A percentile compares a stretch with the other conserved stretches of the same genome.
Conservation (phyloP, 1,284 basidiomycete species). For the Microbotryum scabiosae region DNA sequence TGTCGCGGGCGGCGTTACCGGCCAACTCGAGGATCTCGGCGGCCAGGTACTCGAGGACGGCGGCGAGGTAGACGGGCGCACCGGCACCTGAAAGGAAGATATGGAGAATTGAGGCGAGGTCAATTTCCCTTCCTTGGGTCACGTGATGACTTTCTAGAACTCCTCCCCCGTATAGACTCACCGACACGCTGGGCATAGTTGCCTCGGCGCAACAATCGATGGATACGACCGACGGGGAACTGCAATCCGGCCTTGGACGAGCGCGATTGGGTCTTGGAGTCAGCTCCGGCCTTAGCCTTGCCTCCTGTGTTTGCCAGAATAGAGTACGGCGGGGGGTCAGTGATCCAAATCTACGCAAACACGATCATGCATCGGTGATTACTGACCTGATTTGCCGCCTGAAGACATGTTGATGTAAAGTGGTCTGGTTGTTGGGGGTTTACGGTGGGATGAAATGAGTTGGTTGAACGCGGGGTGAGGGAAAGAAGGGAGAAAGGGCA, state of each 20-base stretch:
- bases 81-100: constrained; percentile 42
- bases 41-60: constrained; percentile 72
- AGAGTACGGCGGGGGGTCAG: too few species aligned
- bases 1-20: constrained; percentile 64
- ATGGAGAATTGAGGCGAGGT: not conserved
- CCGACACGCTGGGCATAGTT: constrained; percentile 57
- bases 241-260: constrained; percentile 74
- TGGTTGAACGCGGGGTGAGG: not conserved
- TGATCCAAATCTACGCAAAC: too few species aligned
- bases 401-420: constrained; percentile 52
- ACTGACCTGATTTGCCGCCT: constrained; percentile 42
- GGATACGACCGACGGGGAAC: constrained; percentile 81
- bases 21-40: constrained; percentile 83
- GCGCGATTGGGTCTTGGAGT: constrained; percentile 43
- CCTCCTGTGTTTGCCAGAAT: constrained; percentile 35
- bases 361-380: too few species aligned
- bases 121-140: not conserved
- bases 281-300: constrained; percentile 53
- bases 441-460: constrained; percentile 26
- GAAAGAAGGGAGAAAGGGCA: not conserved
- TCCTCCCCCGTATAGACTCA: constrained; percentile 41
- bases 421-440: constrained; percentile 43
- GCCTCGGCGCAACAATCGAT: constrained; percentile 54
- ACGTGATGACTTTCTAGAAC: not conserved
- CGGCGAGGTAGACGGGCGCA: constrained; percentile 68